Evolutionary conservation across 2,329 filamentous ascomycete species (phyloP), one percentile per base, ranked within the genome.

Genomic region (Xylaria hypoxylon): DNA sequence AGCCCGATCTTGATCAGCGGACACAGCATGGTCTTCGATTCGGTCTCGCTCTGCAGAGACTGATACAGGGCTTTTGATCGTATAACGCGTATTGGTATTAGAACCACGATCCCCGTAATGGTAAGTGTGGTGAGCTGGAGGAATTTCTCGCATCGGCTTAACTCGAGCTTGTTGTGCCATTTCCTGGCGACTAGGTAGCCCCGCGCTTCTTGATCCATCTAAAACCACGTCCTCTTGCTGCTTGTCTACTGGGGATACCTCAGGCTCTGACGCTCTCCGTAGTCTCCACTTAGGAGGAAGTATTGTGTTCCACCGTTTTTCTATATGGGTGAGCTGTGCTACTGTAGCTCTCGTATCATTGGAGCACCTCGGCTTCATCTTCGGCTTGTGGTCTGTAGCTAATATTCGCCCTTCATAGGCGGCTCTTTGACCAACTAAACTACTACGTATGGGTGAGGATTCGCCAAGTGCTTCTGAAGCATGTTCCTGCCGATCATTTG

Each of bases 221-320:
- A 33, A 11, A 31, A 17, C 3, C 11, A 15, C n/a, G 33, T 3
- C 22, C 3, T 15, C 26, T 65, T 2, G 53, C 40, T 31, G 45
- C 5, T 66, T 22, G 11, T 26, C 17, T 22, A 6, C 17, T 40
- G 11, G 5, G 5, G 51, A 31, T 5, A 44, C 13, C 19, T 48
- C 53, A 47, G 33, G 26, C 28, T 50, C 45, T 33, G 33, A 31
- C 10, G 42, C 22, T 11, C 48, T 59, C 42, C 6, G 52, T 31
- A 26, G 24, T 55, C 50, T 68, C 68, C 68, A 72, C 51, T 68
- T 59, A 40, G 59, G 62, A 44, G 68, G 65, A n/a, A 70, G 60
- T 64, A 72, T 72, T 19, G 33, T 40, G 24, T 68, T 65, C 70
- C 70, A 72, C 31, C 68, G 56, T 33, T 62, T 56, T 64, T 66